Base-by-base conservation (phyloP, 2,329 filamentous ascomycete genomes). In the Ceratocystis huliohia region DNA sequence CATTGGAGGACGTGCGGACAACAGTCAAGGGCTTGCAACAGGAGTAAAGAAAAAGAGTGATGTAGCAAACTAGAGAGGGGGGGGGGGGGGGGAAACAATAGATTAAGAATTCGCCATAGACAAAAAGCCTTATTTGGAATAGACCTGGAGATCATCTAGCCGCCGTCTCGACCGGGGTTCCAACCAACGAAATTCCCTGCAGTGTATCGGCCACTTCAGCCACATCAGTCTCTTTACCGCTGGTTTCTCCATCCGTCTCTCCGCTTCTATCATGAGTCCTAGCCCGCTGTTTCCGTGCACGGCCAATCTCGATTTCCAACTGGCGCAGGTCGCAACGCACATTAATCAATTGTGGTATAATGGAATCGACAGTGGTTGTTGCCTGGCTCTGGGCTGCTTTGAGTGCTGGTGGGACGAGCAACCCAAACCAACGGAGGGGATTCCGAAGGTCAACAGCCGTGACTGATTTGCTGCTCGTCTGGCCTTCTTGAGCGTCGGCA, bases 271-370 rank as follows among this genome's bases (percentile, higher is more conserved):
- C 20, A 13, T 30, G 76, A 1, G 76, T 76, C 73, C 82, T 84
- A 30, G 78, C 77, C 45, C 81, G 75, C 74, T 73, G 79, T 76
- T 85, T 85, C 67, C 80, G 76, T 45, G 81, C 82, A 67, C 87
- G 78, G 46, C 87, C 79, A 65, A 93, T 84, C 70, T 88, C 82
- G 64, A 86, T 84, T 76, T 91, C 88, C 4, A 89, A 73, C n/a
- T 76, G 75, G 15, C 79, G 78, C 81, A 93, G 84, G 71, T 84
- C 80, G 33, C 78, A 78, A 45, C 80, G 78, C n/a, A 88, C 74
- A 1, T 79, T 80, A 5, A 80, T 80, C 7, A 91, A 76, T 48
- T 75, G 75, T 1, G 84, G 81, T 1, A 91, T 74, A 2, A 86
- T 73, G 0, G 79, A 74, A 65, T 85, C 81, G 2, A 90, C 78